Evolutionary conservation across 139 green algal species (phyloP).

Genomic region (Chloropicon primus): DNA sequence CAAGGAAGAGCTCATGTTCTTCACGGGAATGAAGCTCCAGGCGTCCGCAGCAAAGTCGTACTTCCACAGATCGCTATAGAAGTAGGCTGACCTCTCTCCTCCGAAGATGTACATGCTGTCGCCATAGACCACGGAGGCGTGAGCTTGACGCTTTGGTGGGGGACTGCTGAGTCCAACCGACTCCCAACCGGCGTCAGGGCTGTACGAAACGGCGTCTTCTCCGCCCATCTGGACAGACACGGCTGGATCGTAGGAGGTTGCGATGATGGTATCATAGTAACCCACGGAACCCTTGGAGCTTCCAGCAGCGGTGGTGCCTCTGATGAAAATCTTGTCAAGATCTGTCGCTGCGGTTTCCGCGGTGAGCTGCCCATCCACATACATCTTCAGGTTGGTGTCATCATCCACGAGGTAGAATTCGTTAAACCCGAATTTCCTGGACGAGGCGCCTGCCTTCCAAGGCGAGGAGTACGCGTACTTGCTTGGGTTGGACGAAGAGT

Average conservation of each 20-base stretch:
- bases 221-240: neutral
- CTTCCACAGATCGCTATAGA: slow-evolving; percentile 18
- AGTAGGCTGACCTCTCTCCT: slow-evolving; percentile 16
- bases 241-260: neutral
- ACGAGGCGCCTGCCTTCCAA: neutral
- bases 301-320: neutral
- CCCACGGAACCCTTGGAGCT: neutral
- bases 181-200: neutral
- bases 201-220: slow-evolving; percentile 4
- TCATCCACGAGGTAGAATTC: slow-evolving; percentile 6
- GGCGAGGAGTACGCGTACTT: slow-evolving; percentile 14
- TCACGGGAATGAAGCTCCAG: slow-evolving; percentile 8
- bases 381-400: slow-evolving; percentile 1
- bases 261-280: slow-evolving; percentile 17
- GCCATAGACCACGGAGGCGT: slow-evolving; percentile 11
- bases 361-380: slow-evolving; percentile 1
- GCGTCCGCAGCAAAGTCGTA: slow-evolving; percentile 11
- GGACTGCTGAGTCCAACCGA: neutral
- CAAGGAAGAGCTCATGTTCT: neutral
- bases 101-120: slow-evolving; percentile 19
- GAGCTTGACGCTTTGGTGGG: slow-evolving; percentile 14
- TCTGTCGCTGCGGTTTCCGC: neutral
- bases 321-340: slow-evolving; percentile 16
- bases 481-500: slow-evolving; percentile 6
- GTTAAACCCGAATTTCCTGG: slow-evolving; percentile 7